phyloP scores from a whole-genome alignment of 2,329 filamentous ascomycete genomes.

The Nannizziopsis barbatae region DNA sequence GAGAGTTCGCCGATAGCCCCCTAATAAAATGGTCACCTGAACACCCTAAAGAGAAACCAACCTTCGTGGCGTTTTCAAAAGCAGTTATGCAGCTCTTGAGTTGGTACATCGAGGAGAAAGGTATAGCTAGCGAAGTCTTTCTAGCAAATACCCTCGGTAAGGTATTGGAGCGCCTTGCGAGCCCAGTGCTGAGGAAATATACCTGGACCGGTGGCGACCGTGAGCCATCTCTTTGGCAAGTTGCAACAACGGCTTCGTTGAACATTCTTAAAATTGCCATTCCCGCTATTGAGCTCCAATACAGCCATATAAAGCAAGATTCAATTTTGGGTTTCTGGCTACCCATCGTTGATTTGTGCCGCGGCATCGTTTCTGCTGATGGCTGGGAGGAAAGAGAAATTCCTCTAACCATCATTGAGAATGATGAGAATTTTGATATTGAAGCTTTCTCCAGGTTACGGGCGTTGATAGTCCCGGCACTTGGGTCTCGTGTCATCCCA shows the following conservation, averaged over 20 bases:
- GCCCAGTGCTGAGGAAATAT: conserved; percentile 70
- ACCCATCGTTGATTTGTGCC: conserved; percentile 52
- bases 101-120: conserved; percentile 32
- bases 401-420: conserved; percentile 39
- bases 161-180: conserved; percentile 55
- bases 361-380: conserved; percentile 59
- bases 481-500: conserved; percentile 56
- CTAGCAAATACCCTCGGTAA: conserved; percentile 53
- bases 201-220: conserved; percentile 61
- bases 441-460: conserved; percentile 56
- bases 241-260: conserved; percentile 61
- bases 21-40: conserved; percentile 29
- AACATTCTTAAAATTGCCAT: conserved; percentile 57
- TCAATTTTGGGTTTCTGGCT: conserved; percentile 56
- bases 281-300: conserved; percentile 44
- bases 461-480: conserved; percentile 57
- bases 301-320: conserved; percentile 21
- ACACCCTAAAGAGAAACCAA: conserved; percentile 47
- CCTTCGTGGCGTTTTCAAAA: conserved; percentile 83
- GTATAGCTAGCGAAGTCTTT: conserved; percentile 56
- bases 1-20: conserved; percentile 58
- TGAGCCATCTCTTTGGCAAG: conserved; percentile 62
- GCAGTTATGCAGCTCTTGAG: conserved; percentile 59
- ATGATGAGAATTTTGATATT: conserved; percentile 76
- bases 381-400: conserved; percentile 39